Evolutionary conservation across 495 filamentous ascomycete genomes (phyloP).

Genomic region (Talaromyces wortmannii): DNA sequence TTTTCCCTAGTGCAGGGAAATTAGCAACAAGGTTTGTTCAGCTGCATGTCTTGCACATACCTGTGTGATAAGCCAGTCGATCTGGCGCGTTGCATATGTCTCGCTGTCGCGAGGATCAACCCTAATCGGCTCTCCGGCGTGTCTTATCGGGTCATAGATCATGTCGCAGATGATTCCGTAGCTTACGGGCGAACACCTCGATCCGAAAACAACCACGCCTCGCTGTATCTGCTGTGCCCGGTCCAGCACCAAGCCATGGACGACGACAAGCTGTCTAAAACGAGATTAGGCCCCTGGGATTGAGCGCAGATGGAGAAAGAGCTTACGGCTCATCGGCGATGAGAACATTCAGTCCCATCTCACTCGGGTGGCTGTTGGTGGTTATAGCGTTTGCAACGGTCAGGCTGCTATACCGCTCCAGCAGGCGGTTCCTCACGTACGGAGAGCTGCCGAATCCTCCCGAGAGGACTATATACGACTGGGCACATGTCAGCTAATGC

Average conservation of each 20-base stretch:
- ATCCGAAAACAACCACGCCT: slow-evolving; percentile 31
- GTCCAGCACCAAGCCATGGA: slow-evolving; percentile 48
- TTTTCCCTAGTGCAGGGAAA: slow-evolving; percentile 18
- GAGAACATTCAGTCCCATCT: slow-evolving; percentile 33
- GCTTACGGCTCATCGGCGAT: slow-evolving; percentile 44
- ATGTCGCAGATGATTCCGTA: slow-evolving; percentile 47
- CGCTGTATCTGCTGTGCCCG: slow-evolving; percentile 42
- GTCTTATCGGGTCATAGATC: slow-evolving; percentile 35
- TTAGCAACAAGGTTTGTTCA: not conserved
- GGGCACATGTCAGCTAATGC: not conserved
- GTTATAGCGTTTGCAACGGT: slow-evolving; percentile 1
- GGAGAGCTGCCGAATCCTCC: slow-evolving; percentile 59
- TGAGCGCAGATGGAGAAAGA: too few species aligned
- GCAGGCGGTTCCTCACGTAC: slow-evolving; percentile 45
- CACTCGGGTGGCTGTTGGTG: slow-evolving; percentile 20
- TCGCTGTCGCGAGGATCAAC: slow-evolving; percentile 38
- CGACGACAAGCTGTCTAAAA: slow-evolving; percentile 52
- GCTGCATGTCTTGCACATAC: slow-evolving; percentile 7
- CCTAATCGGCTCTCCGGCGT: slow-evolving; percentile 32
- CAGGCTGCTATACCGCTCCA: slow-evolving; percentile 26
- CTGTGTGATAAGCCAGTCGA: slow-evolving; percentile 52
- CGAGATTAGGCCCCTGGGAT: too few species aligned
- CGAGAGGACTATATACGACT: slow-evolving; percentile 46
- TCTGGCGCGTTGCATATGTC: slow-evolving; percentile 41
- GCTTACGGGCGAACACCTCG: slow-evolving; percentile 46